phyloP scores from a whole-genome alignment of 192 early-diverging fungal species.

The Rhizophagus clarus region DNA sequence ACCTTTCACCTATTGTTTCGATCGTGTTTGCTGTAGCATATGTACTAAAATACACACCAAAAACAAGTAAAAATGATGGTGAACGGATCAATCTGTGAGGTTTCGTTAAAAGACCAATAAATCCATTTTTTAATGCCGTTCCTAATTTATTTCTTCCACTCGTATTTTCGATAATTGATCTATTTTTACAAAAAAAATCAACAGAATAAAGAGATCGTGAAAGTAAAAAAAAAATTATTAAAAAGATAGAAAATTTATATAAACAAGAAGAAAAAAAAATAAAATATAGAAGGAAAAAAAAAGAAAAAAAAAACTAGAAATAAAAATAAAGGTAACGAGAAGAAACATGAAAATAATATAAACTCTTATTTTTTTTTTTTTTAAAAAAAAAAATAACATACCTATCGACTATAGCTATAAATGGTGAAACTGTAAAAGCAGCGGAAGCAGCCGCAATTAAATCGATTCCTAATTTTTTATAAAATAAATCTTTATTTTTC shows the following conservation, averaged over 20 bases:
- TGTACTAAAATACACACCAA: slow-evolving; percentile 42
- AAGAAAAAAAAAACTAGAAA: not conserved
- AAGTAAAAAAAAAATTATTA: not conserved
- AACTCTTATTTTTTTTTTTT: not conserved
- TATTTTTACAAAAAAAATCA: slow-evolving; percentile 2
- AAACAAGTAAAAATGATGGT: slow-evolving; percentile 38
- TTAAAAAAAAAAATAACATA: slow-evolving; percentile 33
- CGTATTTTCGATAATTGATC: slow-evolving; percentile 51
- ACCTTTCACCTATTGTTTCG: slow-evolving; percentile 41
- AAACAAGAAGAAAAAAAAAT: not conserved
- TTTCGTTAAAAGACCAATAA: slow-evolving; percentile 26
- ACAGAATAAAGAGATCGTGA: not conserved
- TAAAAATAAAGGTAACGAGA: too few species aligned
- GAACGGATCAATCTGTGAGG: slow-evolving; percentile 39
- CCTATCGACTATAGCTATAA: slow-evolving; percentile 53
- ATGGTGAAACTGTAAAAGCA: slow-evolving; percentile 42
- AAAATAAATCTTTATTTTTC: not conserved
- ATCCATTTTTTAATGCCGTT: slow-evolving; percentile 38
- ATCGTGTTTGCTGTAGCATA: slow-evolving; percentile 46
- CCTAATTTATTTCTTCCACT: slow-evolving; percentile 42
- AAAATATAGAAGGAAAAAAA: not conserved
- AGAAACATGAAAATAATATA: not conserved
- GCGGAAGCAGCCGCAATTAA: slow-evolving; percentile 37
- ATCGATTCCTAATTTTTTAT: slow-evolving; percentile 35
- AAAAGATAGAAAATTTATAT: not conserved